Evolutionary conservation across 306 rosid species (phyloP), one percentile per base, ranked within the genome.

Genomic region (Urtica urens): DNA sequence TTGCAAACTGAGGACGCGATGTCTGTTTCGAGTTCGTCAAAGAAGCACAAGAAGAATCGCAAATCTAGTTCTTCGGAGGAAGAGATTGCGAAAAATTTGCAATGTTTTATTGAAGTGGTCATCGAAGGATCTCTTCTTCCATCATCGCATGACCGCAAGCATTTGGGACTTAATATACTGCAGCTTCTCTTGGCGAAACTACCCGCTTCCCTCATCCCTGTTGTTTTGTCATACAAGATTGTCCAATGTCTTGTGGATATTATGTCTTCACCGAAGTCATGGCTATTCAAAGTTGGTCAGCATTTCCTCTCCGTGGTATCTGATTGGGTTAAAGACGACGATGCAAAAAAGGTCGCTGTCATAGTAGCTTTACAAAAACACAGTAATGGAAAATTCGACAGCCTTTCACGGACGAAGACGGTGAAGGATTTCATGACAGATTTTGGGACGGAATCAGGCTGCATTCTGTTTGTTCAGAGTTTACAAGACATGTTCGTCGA

Each of bases 81-180:
- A 63, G 99, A 90, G 41, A 73, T 60, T 71, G 72, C 53, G 10
- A 71, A 73, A 40, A 81, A 71, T 46, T 76, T 90, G 23, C 70
- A 67, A 63, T 62, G 64, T 48, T 84, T 90, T 64, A 66, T 79
- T 30, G 95, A 84, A 65, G 70, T 81, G 62, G 66, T 90, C 62
- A 65, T 85, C 65, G 99, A 85, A 62, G 94, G 79, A 62, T 76
- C 92, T 11, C 93, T 90, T 78, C 96, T 90, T 38, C 53, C 65
- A 6, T 90, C 99, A 55, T 90, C 99, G 58, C 99, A 90, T 79
- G 99, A 90, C 55, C 94, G 99, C n/a, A 85, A 90, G 54, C 92
- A 71, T 62, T 65, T 90, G 60, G 95, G 86, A 24, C 80, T 90
- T 45, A 92, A 85, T 55, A 64, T 90, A 67, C 70, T 90, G 37